A percentile compares a stretch with the other conserved stretches of the same genome.
These are phyloP conservation scores for Diaporthe humulicola DNA, from an alignment of 2,329 filamentous ascomycete species.

Conservation along the genomic window DNA sequence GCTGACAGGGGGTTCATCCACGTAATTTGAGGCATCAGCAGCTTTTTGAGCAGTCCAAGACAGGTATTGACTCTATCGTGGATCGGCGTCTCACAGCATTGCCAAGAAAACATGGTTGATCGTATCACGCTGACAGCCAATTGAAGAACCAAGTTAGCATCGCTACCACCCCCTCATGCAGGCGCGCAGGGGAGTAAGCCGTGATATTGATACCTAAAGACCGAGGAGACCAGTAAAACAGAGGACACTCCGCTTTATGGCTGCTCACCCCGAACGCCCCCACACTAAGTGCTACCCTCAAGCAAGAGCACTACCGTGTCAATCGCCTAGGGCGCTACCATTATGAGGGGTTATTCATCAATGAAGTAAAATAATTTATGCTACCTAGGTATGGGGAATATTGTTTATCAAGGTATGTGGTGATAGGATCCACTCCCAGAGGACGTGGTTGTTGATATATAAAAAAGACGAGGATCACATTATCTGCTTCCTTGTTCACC, in stretches of 20 bases:
- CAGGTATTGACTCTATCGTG: background rate
- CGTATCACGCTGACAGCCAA: background rate
- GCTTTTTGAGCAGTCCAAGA: background rate
- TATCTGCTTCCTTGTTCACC: background rate
- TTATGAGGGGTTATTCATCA: background rate
- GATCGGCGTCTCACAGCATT: conserved; percentile 8
- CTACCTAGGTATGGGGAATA: background rate
- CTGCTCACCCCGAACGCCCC: background rate
- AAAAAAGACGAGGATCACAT: conserved; percentile 1
- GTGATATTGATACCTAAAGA: background rate
- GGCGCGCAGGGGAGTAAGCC: background rate
- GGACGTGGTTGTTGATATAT: background rate
- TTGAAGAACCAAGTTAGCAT: background rate
- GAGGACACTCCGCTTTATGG: background rate
- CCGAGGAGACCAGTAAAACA: conserved; percentile 25
- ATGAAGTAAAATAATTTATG: background rate
- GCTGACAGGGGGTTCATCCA: background rate
- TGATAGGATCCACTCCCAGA: background rate
- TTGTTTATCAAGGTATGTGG: background rate
- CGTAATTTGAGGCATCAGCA: background rate
- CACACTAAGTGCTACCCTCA: background rate
- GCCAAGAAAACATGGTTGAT: conserved; percentile 2
- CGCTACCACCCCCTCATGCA: conserved; percentile 8
- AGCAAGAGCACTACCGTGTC: background rate
- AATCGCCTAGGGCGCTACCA: background rate